Conservation (phyloP, 176 grass and related monocot species). For the Bolboschoenus planiculmis region DNA sequence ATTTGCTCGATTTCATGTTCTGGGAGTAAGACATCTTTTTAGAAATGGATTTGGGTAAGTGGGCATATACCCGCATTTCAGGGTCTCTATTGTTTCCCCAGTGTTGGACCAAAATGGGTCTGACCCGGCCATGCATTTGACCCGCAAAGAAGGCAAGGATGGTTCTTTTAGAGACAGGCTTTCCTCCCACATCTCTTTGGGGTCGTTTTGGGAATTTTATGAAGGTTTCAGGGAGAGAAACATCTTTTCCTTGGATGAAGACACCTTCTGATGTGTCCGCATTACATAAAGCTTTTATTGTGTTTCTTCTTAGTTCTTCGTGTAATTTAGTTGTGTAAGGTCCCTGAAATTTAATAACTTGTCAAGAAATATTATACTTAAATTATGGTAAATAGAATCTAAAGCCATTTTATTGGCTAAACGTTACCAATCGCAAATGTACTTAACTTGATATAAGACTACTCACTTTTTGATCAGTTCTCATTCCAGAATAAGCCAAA, state of each 20-base stretch:
- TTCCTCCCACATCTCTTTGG: slow-evolving; percentile 52
- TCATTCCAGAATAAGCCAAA: not conserved
- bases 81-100: slow-evolving; percentile 52
- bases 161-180: slow-evolving; percentile 42
- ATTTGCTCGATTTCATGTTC: slow-evolving; percentile 91
- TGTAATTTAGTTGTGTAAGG: slow-evolving; percentile 74
- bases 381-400: not conserved
- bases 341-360: slow-evolving; percentile 28
- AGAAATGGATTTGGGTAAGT: slow-evolving; percentile 39
- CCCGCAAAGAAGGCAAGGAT: slow-evolving; percentile 87
- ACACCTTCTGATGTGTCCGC: slow-evolving; percentile 68
- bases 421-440: not conserved
- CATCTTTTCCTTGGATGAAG: slow-evolving; percentile 69
- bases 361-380: not conserved
- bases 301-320: slow-evolving; percentile 54
- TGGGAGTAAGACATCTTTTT: slow-evolving; percentile 57
- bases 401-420: not conserved
- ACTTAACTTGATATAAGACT: not conserved
- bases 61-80: slow-evolving; percentile 59
- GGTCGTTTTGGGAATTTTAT: slow-evolving; percentile 66
- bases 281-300: slow-evolving; percentile 85
- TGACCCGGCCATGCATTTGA: slow-evolving; percentile 86
- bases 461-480: not conserved
- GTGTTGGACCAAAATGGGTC: slow-evolving; percentile 55
- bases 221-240: slow-evolving; percentile 85